These are phyloP conservation scores for Cryphonectria parasitica DNA, from an alignment of 2,329 filamentous ascomycete genomes.

Conservation along the genomic window DNA sequence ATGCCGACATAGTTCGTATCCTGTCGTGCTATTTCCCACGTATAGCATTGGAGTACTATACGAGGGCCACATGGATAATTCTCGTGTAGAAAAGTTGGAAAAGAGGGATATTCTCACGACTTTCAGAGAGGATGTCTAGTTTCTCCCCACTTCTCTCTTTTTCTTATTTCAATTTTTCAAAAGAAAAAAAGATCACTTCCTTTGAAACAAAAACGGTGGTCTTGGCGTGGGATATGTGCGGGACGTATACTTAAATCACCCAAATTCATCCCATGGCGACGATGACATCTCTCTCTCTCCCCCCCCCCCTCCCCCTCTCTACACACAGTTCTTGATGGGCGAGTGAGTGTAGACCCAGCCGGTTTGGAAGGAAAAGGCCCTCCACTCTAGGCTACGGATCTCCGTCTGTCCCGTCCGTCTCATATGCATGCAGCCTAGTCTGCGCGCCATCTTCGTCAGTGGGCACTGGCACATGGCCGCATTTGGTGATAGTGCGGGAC, in stretches of 20 bases:
- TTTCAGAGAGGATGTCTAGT: not conserved
- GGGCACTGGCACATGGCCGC: not conserved
- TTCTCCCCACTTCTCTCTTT: not conserved
- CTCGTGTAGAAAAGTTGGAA: not conserved
- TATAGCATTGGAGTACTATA: not conserved
- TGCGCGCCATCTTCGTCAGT: not conserved
- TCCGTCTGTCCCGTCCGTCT: not conserved
- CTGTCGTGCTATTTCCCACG: not conserved
- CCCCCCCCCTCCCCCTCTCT: not conserved
- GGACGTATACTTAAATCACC: not conserved
- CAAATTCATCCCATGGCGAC: no score
- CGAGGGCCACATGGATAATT: not conserved
- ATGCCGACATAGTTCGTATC: not conserved
- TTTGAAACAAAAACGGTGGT: not conserved
- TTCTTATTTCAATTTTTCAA: not conserved
- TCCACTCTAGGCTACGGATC: not conserved
- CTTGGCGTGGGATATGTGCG: not conserved
- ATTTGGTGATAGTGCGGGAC: not conserved
- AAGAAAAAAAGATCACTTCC: not conserved
- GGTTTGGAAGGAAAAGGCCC: not conserved
- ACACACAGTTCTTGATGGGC: no score
- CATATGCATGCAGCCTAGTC: constrained; percentile 3
- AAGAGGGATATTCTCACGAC: no score
- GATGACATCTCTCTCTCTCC: no score
- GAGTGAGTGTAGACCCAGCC: not conserved